These are phyloP conservation scores for Yamagishiella unicocca DNA, from an alignment of 139 green algal genomes.

Conservation along the genomic window DNA sequence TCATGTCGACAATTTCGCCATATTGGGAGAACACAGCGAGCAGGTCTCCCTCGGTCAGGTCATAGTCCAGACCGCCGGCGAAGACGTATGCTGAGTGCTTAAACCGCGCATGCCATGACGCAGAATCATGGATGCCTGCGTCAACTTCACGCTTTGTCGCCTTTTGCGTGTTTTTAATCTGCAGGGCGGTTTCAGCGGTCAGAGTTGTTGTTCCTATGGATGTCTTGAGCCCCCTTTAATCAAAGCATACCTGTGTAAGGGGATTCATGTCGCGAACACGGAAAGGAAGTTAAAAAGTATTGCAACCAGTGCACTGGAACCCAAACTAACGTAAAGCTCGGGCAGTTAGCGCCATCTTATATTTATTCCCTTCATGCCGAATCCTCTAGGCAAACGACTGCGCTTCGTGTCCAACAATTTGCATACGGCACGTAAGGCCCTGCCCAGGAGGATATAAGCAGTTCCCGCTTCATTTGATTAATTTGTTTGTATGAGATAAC, in stretches of 20 bases:
- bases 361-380: too few species aligned
- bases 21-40: slow-evolving; percentile 97
- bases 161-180: slow-evolving; percentile 97
- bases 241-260: slow-evolving; percentile 15
- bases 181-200: slow-evolving; percentile 79
- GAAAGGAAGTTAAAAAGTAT: too few species aligned
- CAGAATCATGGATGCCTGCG: slow-evolving; percentile 80
- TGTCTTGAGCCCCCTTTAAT: too few species aligned
- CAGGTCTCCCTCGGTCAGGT: slow-evolving; percentile 97
- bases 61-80: slow-evolving; percentile 87
- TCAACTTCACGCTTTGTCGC: slow-evolving; percentile 81
- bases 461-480: too few species aligned
- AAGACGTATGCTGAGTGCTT: slow-evolving; percentile 96
- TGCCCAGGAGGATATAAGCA: too few species aligned
- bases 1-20: slow-evolving; percentile 96
- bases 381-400: too few species aligned
- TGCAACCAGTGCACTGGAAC: too few species aligned
- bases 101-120: slow-evolving; percentile 95
- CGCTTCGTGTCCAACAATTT: too few species aligned
- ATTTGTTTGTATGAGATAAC: not conserved
- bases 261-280: slow-evolving; percentile 38
- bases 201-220: not conserved
- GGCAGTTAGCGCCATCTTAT: too few species aligned
- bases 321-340: too few species aligned
- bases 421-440: too few species aligned